Evolutionary conservation across 257 asterid genomes (phyloP).

Genomic region (Nicotiana benthamiana): DNA sequence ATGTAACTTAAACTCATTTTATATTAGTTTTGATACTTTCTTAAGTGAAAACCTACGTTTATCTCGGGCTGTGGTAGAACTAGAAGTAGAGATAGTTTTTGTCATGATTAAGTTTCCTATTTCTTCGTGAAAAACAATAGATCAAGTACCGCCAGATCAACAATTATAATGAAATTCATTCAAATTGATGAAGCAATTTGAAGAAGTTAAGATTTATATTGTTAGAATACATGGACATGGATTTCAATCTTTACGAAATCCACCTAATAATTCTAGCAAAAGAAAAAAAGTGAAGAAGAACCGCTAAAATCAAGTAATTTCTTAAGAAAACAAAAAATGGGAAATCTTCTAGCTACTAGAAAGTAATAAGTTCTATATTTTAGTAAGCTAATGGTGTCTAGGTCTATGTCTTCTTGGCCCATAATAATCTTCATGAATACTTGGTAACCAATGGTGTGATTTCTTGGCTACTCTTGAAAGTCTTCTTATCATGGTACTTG

Average conservation of each 20-base stretch:
- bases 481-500: constrained; percentile 38
- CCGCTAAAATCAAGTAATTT: background rate
- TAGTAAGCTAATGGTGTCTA: constrained; percentile 41
- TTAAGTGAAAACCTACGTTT: constrained; percentile 31
- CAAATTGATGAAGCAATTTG: background rate
- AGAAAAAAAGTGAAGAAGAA: background rate
- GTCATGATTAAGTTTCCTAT: constrained; percentile 40
- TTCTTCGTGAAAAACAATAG: constrained; percentile 37
- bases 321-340: background rate
- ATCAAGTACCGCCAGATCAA: background rate
- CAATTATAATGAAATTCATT: background rate
- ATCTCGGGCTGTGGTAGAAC: constrained; percentile 21
- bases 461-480: constrained; percentile 36
- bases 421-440: constrained; percentile 81
- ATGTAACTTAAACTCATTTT: background rate
- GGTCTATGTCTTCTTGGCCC: constrained; percentile 66
- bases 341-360: background rate
- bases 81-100: constrained; percentile 12
- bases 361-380: no score
- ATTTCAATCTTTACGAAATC: background rate
- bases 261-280: background rate
- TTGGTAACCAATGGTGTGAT: constrained; percentile 66
- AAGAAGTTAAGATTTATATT: background rate
- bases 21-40: background rate
- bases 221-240: background rate